phyloP scores from a whole-genome alignment of 768 basidiomycete species.

The Lentinula sp. region DNA sequence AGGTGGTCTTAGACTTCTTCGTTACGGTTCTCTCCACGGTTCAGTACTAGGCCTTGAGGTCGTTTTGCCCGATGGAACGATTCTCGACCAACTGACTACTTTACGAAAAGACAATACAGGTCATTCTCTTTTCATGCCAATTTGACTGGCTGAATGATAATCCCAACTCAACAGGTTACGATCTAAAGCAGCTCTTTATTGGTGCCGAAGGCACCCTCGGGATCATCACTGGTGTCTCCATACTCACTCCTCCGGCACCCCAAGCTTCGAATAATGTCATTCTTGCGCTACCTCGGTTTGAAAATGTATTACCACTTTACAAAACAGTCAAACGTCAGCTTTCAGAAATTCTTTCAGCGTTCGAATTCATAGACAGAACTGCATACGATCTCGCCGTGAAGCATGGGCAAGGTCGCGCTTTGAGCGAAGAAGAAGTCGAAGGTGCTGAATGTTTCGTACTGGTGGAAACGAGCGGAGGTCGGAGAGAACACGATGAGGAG shows the following conservation, averaged over 20 bases:
- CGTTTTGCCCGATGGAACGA: conserved; percentile 88
- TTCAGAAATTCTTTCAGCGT: conserved; percentile 94
- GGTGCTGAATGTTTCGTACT: conserved; percentile 86
- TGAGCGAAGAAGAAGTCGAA: conserved; percentile 67
- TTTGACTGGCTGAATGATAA: background rate
- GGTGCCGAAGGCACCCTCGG: conserved; percentile 97
- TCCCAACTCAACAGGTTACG: conserved; percentile 64
- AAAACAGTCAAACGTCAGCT: conserved; percentile 74
- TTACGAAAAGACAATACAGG: conserved; percentile 97
- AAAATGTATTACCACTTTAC: conserved; percentile 82
- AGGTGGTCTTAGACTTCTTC: conserved; percentile 88
- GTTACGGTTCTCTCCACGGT: conserved; percentile 94
- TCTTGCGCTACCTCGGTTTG: conserved; percentile 81
- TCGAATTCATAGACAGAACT: conserved; percentile 91
- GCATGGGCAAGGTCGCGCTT: conserved; percentile 74
- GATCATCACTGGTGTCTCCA: conserved; percentile 90
- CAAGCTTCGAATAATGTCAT: conserved; percentile 89
- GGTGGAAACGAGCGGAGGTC: conserved; percentile 91
- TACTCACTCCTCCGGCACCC: conserved; percentile 80
- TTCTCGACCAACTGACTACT: conserved; percentile 84
- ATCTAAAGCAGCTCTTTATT: conserved; percentile 97
- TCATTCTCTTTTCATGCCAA: conserved; percentile 23
- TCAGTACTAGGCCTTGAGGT: conserved; percentile 94
- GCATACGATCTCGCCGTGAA: conserved; percentile 80
- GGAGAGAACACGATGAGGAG: conserved; percentile 90